Base-by-base conservation (phyloP, 192 early-diverging fungal genomes). In the Kickxella alabastrina region DNA sequence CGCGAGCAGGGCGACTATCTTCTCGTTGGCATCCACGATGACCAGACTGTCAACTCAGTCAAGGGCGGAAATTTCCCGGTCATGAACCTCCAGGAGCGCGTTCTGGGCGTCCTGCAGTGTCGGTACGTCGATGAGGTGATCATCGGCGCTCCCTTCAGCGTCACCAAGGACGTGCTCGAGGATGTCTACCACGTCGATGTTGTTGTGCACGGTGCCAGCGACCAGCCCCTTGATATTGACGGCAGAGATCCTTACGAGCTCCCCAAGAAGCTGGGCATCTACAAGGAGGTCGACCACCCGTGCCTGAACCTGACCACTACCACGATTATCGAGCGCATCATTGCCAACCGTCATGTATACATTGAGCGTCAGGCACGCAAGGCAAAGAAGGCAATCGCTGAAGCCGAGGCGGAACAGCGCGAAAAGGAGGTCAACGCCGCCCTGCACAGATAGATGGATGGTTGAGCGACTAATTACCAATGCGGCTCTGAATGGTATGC, bases 71-170 rank as follows among this genome's bases (percentile, higher is more conserved):
- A 90, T 60, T 93, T 87, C 72, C 93, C 95, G 1, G 79, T 98
- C 39, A 92, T 98, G 92, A 95, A 93, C 74, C 74, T 95, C 38
- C 85, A 95, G 72, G 95, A 97, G 78, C 85, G 95, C 35, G 91
- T 86, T 32, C 77, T 97, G 29, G 88, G 89, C 61, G 95, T 90
- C n/a, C 72, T 97, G 39, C 83, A 88, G 50, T 97, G 95, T 59
- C 76, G 88, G 78, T 93, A 92, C 50, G 92, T 92, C 6, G 91
- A 97, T 65, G 92, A 94, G 56, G 91, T 97, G 19, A 86, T 97
- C 44, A 89, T 95, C 34, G 90, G 91, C 19, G 91, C 92, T 19
- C 95, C 95, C 14, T 90, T 84, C 63, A 89, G 86, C 65, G 85
- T 94, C 1, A 87, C 85, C 24, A 82, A 92, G 56, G 87, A 92